Base-by-base conservation (phyloP, 192 early-diverging fungal species). In the Podila verticillata region DNA sequence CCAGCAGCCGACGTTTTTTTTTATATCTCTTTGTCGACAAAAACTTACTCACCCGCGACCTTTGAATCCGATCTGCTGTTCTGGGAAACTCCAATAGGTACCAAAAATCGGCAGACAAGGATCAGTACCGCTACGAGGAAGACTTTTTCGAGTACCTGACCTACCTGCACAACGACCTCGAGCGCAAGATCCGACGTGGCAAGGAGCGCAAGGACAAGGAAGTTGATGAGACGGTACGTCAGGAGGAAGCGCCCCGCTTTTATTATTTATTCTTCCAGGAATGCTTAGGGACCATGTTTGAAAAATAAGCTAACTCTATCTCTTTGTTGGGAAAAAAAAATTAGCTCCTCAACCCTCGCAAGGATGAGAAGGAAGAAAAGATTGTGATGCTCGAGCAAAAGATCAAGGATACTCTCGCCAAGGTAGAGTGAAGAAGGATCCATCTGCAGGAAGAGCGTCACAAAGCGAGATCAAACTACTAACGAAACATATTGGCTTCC, bases 351-450 rank as follows among this genome's bases (percentile, higher is more conserved):
- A 91, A 93, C 34, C 85, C 87, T 13, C 75, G 84, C 57, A 90
- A 88, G 70, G 94, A 94, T 47, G 93, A 96, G 74, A 89, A 90
- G 70, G 93, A 96, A 60, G 94, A 96, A 75, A 86, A 88, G 57
- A 90, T 92, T 31, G 90, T 95, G 47, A 88, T 96, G 60, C 79
- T 96, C 29, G 94, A 96, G 56, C 93, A 91, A 67, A 91, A 94
- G 44, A 92, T 94, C 68, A 91, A 92, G 67, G 87, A 88, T 44
- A 77, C 90, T 28, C 78, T 92, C 24, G 81, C 82, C 60, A 87
- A 88, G 74, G 84, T 85, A 10, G 63, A 17, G 47, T n/a, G 10
- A 29, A 65, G 29, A 48, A 65, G 24, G 10, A 47, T 7, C 47
- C 9, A 19, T 35, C 28, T 24, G 35, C n/a, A n/a, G 36, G 44